Conservation (phyloP, 2,329 filamentous ascomycete genomes). For the Hysterium pulicare region DNA sequence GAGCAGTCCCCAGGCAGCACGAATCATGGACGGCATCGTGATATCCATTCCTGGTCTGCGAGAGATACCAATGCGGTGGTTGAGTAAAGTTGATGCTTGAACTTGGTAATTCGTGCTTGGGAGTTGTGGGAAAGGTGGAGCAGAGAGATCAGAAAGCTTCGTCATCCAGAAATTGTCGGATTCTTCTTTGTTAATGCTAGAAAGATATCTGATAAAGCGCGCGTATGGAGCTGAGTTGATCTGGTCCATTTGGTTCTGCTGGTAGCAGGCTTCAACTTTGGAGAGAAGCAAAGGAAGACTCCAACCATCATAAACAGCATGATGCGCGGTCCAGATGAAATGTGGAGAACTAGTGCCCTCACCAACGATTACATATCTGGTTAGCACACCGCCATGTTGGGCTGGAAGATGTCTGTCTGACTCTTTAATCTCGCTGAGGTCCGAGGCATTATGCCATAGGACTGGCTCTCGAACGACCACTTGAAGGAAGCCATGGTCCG, state of each 20-base stretch:
- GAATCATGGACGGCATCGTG: conserved; percentile 38
- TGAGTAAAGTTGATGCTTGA: conserved; percentile 24
- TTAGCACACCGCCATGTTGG: conserved; percentile 23
- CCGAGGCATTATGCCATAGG: conserved; percentile 16
- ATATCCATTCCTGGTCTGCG: conserved; percentile 22
- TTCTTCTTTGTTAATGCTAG: conserved; percentile 21
- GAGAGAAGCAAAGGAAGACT: conserved; percentile 23
- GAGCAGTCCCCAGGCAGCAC: conserved; percentile 46
- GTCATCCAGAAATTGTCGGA: conserved; percentile 28
- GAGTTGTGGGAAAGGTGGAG: conserved; percentile 31
- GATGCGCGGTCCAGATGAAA: conserved; percentile 37
- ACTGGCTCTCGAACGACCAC: conserved; percentile 24
- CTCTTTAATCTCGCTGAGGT: conserved; percentile 23
- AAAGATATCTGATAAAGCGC: conserved; percentile 30
- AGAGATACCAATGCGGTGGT: conserved; percentile 16
- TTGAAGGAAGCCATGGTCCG: conserved; percentile 30
- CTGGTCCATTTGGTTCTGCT: conserved; percentile 6
- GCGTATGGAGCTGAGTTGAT: conserved; percentile 24
- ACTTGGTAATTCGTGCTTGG: conserved; percentile 29
- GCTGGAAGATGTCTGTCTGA: conserved; percentile 25
- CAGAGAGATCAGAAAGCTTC: conserved; percentile 23
- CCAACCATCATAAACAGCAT: conserved; percentile 38
- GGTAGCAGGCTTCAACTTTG: conserved; percentile 25
- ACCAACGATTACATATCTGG: conserved; percentile 22
- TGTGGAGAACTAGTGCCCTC: conserved; percentile 14